Evolutionary conservation across 441 rosid species (phyloP).

Genomic region (Euphorbia celastroides): DNA sequence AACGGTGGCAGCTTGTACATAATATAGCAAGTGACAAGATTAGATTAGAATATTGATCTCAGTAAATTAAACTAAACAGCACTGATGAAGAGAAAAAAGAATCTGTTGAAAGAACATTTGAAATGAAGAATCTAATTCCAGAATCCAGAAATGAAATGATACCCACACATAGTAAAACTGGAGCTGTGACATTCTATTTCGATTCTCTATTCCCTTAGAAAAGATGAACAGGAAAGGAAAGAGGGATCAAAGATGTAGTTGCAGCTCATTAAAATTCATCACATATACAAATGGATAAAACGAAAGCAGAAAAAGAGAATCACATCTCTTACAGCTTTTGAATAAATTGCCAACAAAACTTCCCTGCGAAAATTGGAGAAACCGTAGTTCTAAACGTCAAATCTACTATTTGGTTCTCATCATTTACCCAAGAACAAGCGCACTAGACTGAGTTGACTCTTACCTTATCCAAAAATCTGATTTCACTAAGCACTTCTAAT

Average conservation of each 20-base stretch:
- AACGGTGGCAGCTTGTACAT: not conserved
- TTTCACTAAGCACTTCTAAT: not conserved
- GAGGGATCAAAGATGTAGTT: not conserved
- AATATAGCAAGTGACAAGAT: constrained; percentile 18
- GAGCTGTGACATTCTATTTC: not conserved
- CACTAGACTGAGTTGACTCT: not conserved
- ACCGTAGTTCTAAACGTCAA: not conserved
- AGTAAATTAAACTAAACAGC: constrained; percentile 10
- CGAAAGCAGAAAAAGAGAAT: not conserved
- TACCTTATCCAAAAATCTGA: not conserved
- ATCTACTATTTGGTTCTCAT: not conserved
- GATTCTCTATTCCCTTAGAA: not conserved
- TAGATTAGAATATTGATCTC: constrained; percentile 6
- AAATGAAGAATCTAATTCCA: constrained; percentile 17
- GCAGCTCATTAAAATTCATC: constrained; percentile 2
- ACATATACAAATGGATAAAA: not conserved
- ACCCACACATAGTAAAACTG: constrained; percentile 12
- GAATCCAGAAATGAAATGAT: constrained; percentile 22
- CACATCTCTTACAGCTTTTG: not conserved
- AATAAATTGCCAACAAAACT: constrained; percentile 1
- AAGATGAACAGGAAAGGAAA: not conserved
- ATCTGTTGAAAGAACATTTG: not conserved
- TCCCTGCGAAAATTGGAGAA: not conserved
- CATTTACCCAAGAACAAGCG: not conserved
- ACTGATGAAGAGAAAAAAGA: constrained; percentile 16